Base-by-base conservation (phyloP, 2,329 filamentous ascomycete genomes). In the Exophiala calicioides region DNA sequence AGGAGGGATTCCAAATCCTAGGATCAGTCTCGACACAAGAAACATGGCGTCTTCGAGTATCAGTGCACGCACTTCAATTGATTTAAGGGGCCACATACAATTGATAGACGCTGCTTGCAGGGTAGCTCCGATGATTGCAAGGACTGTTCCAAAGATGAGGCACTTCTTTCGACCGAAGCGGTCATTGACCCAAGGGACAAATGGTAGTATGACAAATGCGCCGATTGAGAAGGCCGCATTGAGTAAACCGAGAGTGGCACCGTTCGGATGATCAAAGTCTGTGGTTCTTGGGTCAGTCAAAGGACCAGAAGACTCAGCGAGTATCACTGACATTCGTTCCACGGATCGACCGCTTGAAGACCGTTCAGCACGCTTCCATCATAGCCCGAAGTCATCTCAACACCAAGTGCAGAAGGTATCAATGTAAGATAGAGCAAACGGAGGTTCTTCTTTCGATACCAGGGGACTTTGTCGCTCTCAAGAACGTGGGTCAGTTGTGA, bases 321-420 rank as follows among this genome's bases (percentile, higher is more conserved):
- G 19, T 68, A 46, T n/a, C 69, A 69, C 78, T 5, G 76, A 55
- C 64, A 55, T 3, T 51, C 44, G 33, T 48, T 16, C 52, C 52
- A 55, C 5, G 44, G 44, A 13, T 50, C 40, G 6, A 52, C 44
- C 7, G 52, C 47, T 32, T 52, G 47, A 5, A 55, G 44, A 6
- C 52, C 48, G 12, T 57, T 57, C 16, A 55, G 34, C 9, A 53
- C 49, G 33, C 43, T 53, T 5, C 54, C 54, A 41, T 57, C 54
- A 41, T 55, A 57, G 4, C 54, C 54, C 19, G 44, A 79, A 0
- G 78, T 81, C 59, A 79, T 79, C 65, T 83, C 80, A 46, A 83
- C 79, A 36, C 80, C 80, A 66, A 82, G 77, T 60, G 77, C 81
- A 30, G 77, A 78, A 16, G 78, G 77, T 44, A 83, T 77, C 35